phyloP scores from a whole-genome alignment of 352 stramenopile species.

The Thraustochytrium sp. region DNA sequence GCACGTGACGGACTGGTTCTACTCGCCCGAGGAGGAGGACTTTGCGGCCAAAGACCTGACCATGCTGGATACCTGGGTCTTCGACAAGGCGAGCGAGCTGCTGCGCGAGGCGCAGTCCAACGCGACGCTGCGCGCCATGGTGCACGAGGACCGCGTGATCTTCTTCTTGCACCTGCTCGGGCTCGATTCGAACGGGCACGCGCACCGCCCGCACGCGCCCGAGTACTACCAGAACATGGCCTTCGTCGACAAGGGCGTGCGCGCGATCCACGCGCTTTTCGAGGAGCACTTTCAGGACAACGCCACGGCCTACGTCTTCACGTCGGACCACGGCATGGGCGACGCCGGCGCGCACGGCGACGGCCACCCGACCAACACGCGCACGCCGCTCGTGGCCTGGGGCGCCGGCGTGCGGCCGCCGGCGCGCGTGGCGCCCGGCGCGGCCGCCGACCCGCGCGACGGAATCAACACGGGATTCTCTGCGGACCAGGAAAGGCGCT shows the following conservation, averaged over 20 bases:
- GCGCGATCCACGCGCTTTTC: conserved; percentile 58
- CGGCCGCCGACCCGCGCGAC: not conserved
- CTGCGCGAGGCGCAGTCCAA: conserved; percentile 50
- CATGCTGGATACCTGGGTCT: conserved; percentile 69
- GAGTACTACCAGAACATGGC: conserved; percentile 75
- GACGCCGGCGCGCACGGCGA: conserved; percentile 70
- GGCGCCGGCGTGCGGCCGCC: conserved; percentile 60
- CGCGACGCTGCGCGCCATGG: conserved; percentile 49
- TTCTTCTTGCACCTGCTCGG: conserved; percentile 73
- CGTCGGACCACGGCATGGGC: conserved; percentile 71
- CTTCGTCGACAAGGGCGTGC: conserved; percentile 67
- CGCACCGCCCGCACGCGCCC: conserved; percentile 64
- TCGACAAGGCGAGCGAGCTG: conserved; percentile 57
- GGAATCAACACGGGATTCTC: conserved; percentile 31
- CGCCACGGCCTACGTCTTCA: conserved; percentile 70
- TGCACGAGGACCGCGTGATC: conserved; percentile 57
- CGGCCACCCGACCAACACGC: conserved; percentile 68
- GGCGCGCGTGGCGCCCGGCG: not conserved
- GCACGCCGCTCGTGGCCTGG: conserved; percentile 68
- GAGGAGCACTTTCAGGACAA: conserved; percentile 59
- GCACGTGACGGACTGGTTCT: conserved; percentile 63
- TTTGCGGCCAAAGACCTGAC: conserved; percentile 68
- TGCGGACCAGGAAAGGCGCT: not conserved
- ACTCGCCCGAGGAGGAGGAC: conserved; percentile 69
- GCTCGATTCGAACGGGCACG: conserved; percentile 75